Base-by-base conservation (phyloP, 345 rosid species). In the Gynandropsis gynandra region DNA sequence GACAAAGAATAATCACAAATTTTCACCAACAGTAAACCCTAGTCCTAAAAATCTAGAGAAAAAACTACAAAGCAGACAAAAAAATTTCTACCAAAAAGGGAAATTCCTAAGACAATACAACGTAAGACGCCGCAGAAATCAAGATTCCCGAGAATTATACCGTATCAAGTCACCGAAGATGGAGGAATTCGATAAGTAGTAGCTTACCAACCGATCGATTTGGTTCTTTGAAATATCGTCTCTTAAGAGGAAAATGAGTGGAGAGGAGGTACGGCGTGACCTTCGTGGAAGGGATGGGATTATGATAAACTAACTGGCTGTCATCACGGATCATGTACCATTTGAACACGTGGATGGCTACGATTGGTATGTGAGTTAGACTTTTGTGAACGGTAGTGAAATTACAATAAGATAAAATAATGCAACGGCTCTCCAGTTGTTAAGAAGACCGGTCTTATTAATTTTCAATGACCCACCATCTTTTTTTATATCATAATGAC, bases 231-330 rank as follows among this genome's bases (percentile, higher is more conserved):
- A 40, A 21, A 16, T 8, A 34, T 50, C 15, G 43, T 58, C 9
- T 24, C 33, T 50, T 58, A 27, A 39, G 60, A 35, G n/a, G 18
- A 47, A 15, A 19, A 1, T 40, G 11, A 36, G 42, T 46, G 46
- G 56, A 13, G 40, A 13, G 40, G 70, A 53, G 56, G 43, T 42
- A 50, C 39, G 45, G 43, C 47, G 54, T 63, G 31, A 33, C 50
- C 40, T 36, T 9, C 0, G 40, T 4, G 11, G 46, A 15, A 31
- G 10, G 11, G 46, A 15, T 38, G 33, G n/a, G 17, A 4, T 9
- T 24, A 7, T 47, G 58, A 65, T 52, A 45, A 40, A 32, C 1
- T 35, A 0, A 65, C 71, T 0, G 46, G 8, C 56, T 36, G 56
- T 59, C 33, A 20, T 9, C 14, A 6, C 12, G 0, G 20, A 15